Conservation (phyloP, 768 basidiomycete genomes). For the Tricholoma bakamatsutake region DNA sequence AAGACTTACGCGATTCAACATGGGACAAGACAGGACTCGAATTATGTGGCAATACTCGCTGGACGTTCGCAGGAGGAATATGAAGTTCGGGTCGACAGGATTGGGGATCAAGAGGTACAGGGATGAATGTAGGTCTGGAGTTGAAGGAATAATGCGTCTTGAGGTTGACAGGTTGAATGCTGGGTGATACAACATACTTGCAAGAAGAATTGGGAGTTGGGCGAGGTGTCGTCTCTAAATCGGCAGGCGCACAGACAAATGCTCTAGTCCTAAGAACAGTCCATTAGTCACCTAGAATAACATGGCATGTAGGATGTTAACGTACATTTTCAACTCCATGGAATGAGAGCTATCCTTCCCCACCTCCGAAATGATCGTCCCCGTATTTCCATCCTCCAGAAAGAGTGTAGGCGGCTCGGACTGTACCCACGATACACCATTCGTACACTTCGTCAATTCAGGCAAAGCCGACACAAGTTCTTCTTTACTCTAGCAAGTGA, state of each 20-base stretch:
- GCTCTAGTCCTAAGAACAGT: constrained; percentile 5
- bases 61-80: background rate
- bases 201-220: background rate
- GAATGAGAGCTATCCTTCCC: constrained; percentile 1
- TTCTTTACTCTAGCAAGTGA: constrained; percentile 12
- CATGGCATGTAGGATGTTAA: background rate
- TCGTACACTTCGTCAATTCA: constrained; percentile 11
- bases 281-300: background rate
- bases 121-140: background rate
- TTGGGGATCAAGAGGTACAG: background rate
- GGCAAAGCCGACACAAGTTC: constrained; percentile 16
- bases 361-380: constrained; percentile 6
- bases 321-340: constrained; percentile 12
- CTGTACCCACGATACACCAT: constrained; percentile 14
- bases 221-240: background rate
- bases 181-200: background rate
- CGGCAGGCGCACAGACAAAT: constrained; percentile 8
- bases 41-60: background rate
- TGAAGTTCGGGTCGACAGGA: background rate
- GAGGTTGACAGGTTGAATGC: background rate
- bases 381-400: constrained; percentile 5
- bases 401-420: constrained; percentile 3
- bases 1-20: background rate
- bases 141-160: background rate
- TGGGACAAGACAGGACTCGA: background rate